Evolutionary conservation across 1,284 basidiomycete genomes (phyloP).

Genomic region (Rhodofomes roseus): DNA sequence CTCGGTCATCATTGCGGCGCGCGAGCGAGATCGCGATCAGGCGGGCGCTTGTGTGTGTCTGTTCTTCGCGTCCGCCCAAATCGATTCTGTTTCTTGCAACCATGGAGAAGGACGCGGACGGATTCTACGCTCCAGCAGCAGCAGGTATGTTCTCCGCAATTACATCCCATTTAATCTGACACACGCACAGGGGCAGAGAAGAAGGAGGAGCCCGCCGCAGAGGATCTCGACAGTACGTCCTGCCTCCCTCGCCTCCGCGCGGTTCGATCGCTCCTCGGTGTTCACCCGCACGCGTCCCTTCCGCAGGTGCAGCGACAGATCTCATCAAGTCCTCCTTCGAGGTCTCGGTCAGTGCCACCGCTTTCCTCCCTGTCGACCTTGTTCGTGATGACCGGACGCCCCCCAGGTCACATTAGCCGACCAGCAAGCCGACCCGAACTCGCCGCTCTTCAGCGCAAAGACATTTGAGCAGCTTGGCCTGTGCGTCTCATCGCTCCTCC

Average conservation of each 20-base stretch:
- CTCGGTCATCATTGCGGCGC: background rate
- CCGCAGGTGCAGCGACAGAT: conserved; percentile 37
- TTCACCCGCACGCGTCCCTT: conserved; percentile 8
- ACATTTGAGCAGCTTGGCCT: conserved; percentile 93
- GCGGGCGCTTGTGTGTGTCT: background rate
- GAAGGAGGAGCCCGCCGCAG: conserved; percentile 4
- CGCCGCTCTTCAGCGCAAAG: conserved; percentile 91
- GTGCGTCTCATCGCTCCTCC: conserved; percentile 43
- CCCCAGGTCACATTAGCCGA: conserved; percentile 92
- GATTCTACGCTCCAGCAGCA: conserved; percentile 56
- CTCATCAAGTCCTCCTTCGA: conserved; percentile 73
- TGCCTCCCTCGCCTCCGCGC: background rate
- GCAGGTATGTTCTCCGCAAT: conserved; percentile 28
- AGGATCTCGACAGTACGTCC: conserved; percentile 13
- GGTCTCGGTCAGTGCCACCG: conserved; percentile 51
- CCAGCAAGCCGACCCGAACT: conserved; percentile 95
- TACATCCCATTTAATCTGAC: background rate
- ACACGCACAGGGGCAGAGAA: conserved; percentile 10
- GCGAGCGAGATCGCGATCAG: background rate
- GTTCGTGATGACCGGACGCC: conserved; percentile 15
- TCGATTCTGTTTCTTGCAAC: conserved; percentile 1
- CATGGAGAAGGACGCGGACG: conserved; percentile 72
- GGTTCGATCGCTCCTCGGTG: conserved; percentile 1
- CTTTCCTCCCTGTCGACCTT: conserved; percentile 1
- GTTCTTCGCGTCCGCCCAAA: background rate